Conservation (phyloP, 441 rosid species). For the Flueggea neowawraea region DNA sequence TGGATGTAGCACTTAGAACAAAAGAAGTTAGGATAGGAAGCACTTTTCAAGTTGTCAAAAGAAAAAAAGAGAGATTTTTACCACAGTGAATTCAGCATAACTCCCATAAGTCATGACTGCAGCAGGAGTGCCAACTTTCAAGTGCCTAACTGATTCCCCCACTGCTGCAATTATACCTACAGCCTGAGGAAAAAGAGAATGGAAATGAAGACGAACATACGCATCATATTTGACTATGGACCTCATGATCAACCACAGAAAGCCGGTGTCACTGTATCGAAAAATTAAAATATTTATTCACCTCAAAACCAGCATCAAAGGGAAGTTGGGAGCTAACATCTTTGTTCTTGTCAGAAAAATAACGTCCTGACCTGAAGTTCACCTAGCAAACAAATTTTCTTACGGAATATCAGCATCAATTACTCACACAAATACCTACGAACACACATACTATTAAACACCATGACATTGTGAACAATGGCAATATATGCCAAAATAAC, state of each 20-base stretch:
- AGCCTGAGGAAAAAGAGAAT: constrained; percentile 47
- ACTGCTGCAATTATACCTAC: constrained; percentile 91
- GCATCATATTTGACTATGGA: background rate
- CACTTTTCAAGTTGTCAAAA: too few species aligned
- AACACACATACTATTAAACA: too few species aligned
- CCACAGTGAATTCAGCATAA: constrained; percentile 79
- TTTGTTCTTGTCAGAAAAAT: constrained; percentile 49
- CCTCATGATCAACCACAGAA: constrained; percentile 11
- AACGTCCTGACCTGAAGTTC: constrained; percentile 97
- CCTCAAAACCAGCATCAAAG: constrained; percentile 99
- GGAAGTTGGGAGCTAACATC: constrained; percentile 62
- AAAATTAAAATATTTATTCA: constrained; percentile 16
- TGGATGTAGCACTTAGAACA: too few species aligned
- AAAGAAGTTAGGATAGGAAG: too few species aligned
- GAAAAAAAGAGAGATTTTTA: constrained; percentile 12
- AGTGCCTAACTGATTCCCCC: constrained; percentile 70
- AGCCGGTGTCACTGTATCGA: constrained; percentile 13
- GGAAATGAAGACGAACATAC: background rate
- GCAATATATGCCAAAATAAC: too few species aligned
- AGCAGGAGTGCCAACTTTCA: constrained; percentile 94
- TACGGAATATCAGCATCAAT: background rate
- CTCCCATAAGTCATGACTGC: constrained; percentile 92
- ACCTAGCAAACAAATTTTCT: constrained; percentile 43
- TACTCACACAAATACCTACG: too few species aligned
- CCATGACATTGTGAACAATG: too few species aligned